A percentile compares a stretch with the other conserved stretches of the same genome.
These are phyloP conservation scores for Cryphonectria radicalis DNA, from an alignment of 2,329 filamentous ascomycete genomes.

Conservation along the genomic window DNA sequence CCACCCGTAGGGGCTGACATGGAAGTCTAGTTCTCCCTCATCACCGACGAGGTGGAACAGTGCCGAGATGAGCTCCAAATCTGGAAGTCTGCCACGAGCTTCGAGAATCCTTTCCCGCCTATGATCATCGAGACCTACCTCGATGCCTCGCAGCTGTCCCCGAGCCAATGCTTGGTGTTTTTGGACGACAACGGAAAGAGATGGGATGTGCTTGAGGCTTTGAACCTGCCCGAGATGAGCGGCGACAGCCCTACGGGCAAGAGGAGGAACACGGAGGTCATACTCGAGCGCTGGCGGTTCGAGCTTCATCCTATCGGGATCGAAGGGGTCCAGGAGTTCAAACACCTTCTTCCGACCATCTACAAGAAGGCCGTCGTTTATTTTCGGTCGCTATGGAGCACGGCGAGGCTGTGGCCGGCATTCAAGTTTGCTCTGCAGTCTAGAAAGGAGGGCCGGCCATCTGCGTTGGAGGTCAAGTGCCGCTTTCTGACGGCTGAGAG, in stretches of 20 bases:
- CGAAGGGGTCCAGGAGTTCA: slow-evolving; percentile 60
- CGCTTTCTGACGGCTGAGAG: slow-evolving; percentile 71
- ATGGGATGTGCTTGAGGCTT: slow-evolving; percentile 87
- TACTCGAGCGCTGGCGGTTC: slow-evolving; percentile 90
- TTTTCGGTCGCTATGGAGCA: slow-evolving; percentile 85
- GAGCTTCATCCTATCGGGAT: slow-evolving; percentile 69
- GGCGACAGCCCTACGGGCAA: slow-evolving; percentile 48
- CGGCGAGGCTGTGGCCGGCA: slow-evolving; percentile 79
- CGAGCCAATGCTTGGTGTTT: slow-evolving; percentile 85
- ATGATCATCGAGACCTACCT: slow-evolving; percentile 91
- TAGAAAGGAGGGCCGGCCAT: slow-evolving; percentile 71
- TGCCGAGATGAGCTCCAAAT: slow-evolving; percentile 78
- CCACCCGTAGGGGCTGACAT: slow-evolving; percentile 17
- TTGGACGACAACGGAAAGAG: slow-evolving; percentile 88
- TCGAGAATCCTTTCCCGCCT: slow-evolving; percentile 77
- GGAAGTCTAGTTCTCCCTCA: slow-evolving; percentile 79
- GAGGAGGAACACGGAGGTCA: slow-evolving; percentile 68
- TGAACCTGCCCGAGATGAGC: slow-evolving; percentile 66
- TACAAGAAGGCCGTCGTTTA: slow-evolving; percentile 98
- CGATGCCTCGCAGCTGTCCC: slow-evolving; percentile 76
- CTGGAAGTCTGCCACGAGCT: slow-evolving; percentile 81
- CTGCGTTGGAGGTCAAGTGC: slow-evolving; percentile 74
- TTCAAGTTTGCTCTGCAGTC: slow-evolving; percentile 82
- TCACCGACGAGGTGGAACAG: slow-evolving; percentile 89
- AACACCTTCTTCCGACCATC: slow-evolving; percentile 74